Base-by-base conservation (phyloP, 495 filamentous ascomycete genomes). In the Hypoxylon perforatum region DNA sequence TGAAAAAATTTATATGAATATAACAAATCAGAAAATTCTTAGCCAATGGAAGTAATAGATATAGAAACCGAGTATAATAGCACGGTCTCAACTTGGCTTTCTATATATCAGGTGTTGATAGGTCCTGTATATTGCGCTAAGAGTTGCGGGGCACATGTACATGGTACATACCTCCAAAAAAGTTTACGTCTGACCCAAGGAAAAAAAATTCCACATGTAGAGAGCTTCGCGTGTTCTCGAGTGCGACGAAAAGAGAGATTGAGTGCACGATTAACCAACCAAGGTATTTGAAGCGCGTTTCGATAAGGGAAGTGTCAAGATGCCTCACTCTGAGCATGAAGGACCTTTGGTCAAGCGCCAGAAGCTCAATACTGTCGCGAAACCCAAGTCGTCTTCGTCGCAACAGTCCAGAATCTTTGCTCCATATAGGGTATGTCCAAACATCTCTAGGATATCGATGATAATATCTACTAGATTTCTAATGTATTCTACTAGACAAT, bases 401-500 rank as follows among this genome's bases (percentile, higher is more conserved):
- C 67, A 72, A 60, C 82, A 85, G 47, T 93, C 94, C 8, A 85
- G 86, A 66, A 91, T 98, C 63, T 96, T 98, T 78, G 90, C 93
- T 42, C 95, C 95, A 6, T 97, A 92, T 76, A 81, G 94, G 72
- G 93, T 96, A 88, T 68, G 89, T 81, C n/a, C 10, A 57, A 17
- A 36, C 9, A 44, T 12, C 3, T 59, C 17, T 35, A 12, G 18
- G 22, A 25, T 41, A 19, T 11, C 28, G 52, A 39, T 52, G 25
- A 9, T 28, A 22, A 55, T 57, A n/a, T 39, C 23, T 12, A 58
- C 30, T 33, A 5, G 30, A 33, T 8, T 54, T 30, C 25, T 55
- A 53, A 67, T 48, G 14, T 51, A 17, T 4, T 55, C 45, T 60
- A 36, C 57, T 69, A 97, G 92, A 96, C 96, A 33, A 79, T 99